Conservation (phyloP, 148 eudicot species). For the Rhododendron simsii region DNA sequence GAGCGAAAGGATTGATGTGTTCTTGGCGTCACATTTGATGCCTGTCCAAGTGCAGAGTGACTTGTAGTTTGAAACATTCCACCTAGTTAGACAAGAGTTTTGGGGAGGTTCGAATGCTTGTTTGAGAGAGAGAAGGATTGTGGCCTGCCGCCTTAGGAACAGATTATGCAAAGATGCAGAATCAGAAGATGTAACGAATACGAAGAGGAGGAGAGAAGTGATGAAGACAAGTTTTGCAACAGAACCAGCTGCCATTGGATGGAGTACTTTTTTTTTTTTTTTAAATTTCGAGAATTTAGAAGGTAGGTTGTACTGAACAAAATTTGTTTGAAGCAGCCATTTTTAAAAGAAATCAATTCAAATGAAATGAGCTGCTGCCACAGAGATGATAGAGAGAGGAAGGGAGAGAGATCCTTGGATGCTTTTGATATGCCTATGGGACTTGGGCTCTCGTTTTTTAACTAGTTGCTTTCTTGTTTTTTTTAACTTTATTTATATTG, state of each 20-base stretch:
- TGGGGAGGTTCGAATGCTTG: conserved; percentile 23
- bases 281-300: neutral
- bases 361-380: neutral
- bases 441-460: neutral
- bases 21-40: conserved; percentile 24
- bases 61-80: conserved; percentile 22
- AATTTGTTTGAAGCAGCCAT: neutral
- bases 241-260: conserved; percentile 16
- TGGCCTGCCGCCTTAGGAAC: conserved; percentile 36
- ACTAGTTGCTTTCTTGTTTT: neutral
- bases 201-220: conserved; percentile 18
- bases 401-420: conserved; percentile 7
- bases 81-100: conserved; percentile 3
- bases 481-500: neutral
- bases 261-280: neutral
- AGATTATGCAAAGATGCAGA: conserved; percentile 15
- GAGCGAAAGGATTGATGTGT: conserved; percentile 23
- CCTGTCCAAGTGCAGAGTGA: conserved; percentile 41
- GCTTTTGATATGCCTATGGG: neutral
- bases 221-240: conserved; percentile 14
- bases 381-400: neutral
- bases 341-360: neutral
- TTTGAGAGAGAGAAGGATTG: conserved; percentile 38
- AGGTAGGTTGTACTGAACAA: neutral
- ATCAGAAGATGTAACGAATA: conserved; percentile 13